These are phyloP conservation scores for Fusarium tjaetaba DNA, from an alignment of 2,329 filamentous ascomycete genomes.

Conservation along the genomic window DNA sequence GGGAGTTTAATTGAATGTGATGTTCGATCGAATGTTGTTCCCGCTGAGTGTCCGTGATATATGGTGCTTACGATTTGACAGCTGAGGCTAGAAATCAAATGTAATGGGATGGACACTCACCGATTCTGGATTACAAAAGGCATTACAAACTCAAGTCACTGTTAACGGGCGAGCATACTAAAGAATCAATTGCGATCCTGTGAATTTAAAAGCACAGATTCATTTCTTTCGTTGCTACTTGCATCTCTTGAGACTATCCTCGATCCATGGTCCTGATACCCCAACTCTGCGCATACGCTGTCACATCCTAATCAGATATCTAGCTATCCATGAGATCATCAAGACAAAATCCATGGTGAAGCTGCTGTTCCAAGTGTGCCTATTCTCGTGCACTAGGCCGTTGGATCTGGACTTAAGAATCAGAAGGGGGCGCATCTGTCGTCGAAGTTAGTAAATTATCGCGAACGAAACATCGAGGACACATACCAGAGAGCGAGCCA, in stretches of 20 bases:
- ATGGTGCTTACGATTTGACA: too few species aligned
- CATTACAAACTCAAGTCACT: background rate
- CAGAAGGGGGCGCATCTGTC: slow-evolving; percentile 30
- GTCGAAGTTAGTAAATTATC: background rate
- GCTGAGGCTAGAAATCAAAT: background rate
- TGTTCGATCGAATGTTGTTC: background rate
- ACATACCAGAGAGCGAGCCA: slow-evolving; percentile 35
- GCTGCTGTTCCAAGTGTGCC: background rate
- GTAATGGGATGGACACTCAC: background rate
- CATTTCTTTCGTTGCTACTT: background rate
- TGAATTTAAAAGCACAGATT: background rate
- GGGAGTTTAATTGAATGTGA: too few species aligned
- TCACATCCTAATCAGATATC: slow-evolving; percentile 31
- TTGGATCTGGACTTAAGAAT: slow-evolving; percentile 11
- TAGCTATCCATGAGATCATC: slow-evolving; percentile 20
- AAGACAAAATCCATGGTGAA: background rate
- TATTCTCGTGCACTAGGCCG: background rate
- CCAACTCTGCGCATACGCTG: slow-evolving; percentile 10
- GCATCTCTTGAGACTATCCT: slow-evolving; percentile 4
- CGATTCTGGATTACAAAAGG: background rate
- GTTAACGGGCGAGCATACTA: background rate
- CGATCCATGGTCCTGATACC: slow-evolving; percentile 16
- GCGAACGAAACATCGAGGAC: background rate
- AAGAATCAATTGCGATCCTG: background rate
- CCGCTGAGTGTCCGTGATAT: background rate